A percentile compares a stretch with the other conserved stretches of the same genome.
phyloP scores from a whole-genome alignment of 2,329 filamentous ascomycete genomes.

The Neofusicoccum parvum region DNA sequence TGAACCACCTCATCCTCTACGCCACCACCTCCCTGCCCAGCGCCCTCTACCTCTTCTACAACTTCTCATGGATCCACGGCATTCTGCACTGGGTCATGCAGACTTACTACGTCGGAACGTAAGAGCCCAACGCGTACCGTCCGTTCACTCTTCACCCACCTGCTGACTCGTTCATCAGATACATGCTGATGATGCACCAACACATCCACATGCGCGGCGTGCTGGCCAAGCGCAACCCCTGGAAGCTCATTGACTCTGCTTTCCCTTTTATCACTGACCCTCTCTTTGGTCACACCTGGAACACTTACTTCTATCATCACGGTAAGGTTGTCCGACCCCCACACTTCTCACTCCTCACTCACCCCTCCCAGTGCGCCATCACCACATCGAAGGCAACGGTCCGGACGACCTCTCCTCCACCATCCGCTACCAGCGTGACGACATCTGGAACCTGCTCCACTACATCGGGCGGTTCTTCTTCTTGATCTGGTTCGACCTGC shows the following conservation, averaged over 20 bases:
- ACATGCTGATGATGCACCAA: slow-evolving; percentile 82
- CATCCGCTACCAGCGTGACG: slow-evolving; percentile 74
- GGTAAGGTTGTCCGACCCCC: slow-evolving; percentile 64
- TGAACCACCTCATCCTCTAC: slow-evolving; percentile 76
- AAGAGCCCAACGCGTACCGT: not conserved
- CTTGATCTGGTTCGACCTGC: slow-evolving; percentile 73
- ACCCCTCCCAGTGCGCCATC: slow-evolving; percentile 33
- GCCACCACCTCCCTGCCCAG: slow-evolving; percentile 70
- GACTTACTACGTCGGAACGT: slow-evolving; percentile 66
- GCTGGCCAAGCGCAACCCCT: slow-evolving; percentile 54
- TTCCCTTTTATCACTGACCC: slow-evolving; percentile 78
- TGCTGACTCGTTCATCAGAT: slow-evolving; percentile 37
- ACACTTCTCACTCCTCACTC: not conserved
- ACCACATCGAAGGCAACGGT: slow-evolving; percentile 80
- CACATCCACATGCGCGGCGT: slow-evolving; percentile 79
- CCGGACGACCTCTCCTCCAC: slow-evolving; percentile 76
- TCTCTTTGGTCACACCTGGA: slow-evolving; percentile 81
- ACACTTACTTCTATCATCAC: slow-evolving; percentile 83
- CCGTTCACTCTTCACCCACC: not conserved
- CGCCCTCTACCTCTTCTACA: slow-evolving; percentile 64
- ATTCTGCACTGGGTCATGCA: slow-evolving; percentile 67
- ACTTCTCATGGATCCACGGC: slow-evolving; percentile 70
- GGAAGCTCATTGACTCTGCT: slow-evolving; percentile 57
- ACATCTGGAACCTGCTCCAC: slow-evolving; percentile 64
- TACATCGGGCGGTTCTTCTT: slow-evolving; percentile 76